A percentile compares a stretch with the other conserved stretches of the same genome.
phyloP scores from a whole-genome alignment of 1,139 yeast genomes.

The Lodderomyces metapsilosis region DNA sequence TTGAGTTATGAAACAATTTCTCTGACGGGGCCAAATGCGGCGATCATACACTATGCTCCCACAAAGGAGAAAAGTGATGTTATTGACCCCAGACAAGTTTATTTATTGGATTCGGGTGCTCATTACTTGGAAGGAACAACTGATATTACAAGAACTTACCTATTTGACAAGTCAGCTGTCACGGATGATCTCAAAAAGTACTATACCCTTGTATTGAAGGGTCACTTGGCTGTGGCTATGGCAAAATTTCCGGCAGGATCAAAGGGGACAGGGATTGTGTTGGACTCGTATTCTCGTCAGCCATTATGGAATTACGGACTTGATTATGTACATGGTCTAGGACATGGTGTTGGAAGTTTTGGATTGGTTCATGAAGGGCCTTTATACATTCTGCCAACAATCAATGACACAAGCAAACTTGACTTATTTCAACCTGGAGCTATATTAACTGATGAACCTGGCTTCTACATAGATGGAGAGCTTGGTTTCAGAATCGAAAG shows the following conservation, averaged over 20 bases:
- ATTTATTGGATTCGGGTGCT: constrained; percentile 53
- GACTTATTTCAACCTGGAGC: constrained; percentile 45
- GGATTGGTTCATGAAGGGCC: constrained; percentile 61
- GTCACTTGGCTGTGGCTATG: constrained; percentile 55
- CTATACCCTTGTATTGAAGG: constrained; percentile 54
- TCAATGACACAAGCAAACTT: constrained; percentile 30
- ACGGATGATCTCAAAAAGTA: constrained; percentile 32
- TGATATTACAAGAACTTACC: constrained; percentile 54
- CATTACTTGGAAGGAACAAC: constrained; percentile 61
- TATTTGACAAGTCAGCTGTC: constrained; percentile 32
- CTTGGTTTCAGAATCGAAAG: constrained; percentile 56
- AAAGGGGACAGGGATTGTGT: constrained; percentile 39
- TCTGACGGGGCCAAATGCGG: constrained; percentile 53
- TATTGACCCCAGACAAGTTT: constrained; percentile 43
- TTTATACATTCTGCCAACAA: constrained; percentile 43
- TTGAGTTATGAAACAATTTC: constrained; percentile 55
- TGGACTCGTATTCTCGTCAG: constrained; percentile 51
- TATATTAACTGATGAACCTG: constrained; percentile 56
- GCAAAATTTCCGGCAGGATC: constrained; percentile 47
- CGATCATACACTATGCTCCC: constrained; percentile 58
- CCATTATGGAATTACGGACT: constrained; percentile 55
- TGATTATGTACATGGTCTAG: constrained; percentile 58
- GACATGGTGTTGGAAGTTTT: constrained; percentile 60
- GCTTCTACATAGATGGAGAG: constrained; percentile 51
- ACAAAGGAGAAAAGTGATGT: constrained; percentile 36